Conservation (phyloP, 2,329 filamentous ascomycete species). For the Amesomyces nigricolor region DNA sequence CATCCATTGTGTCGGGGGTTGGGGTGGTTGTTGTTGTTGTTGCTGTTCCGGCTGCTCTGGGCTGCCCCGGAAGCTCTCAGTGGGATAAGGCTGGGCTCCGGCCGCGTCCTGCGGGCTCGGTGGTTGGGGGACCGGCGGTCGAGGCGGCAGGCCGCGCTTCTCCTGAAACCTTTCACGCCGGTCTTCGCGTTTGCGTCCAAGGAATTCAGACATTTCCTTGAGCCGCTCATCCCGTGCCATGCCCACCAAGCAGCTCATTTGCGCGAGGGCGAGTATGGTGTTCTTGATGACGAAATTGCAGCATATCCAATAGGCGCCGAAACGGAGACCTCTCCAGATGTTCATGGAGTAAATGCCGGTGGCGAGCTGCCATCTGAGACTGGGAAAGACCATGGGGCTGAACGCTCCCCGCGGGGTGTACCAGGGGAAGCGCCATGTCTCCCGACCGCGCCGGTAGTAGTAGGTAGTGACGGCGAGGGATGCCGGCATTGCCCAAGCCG, state of each 20-base stretch:
- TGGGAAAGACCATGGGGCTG: conserved; percentile 21
- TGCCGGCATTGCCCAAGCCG: conserved; percentile 10
- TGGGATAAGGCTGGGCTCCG: not conserved
- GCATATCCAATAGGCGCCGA: conserved; percentile 9
- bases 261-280: conserved; percentile 7
- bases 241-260: conserved; percentile 4
- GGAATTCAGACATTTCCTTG: not conserved
- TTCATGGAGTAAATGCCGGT: conserved; percentile 9
- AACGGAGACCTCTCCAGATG: conserved; percentile 19
- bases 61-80: not conserved
- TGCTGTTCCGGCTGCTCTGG: conserved; percentile 8
- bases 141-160: not conserved
- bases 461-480: conserved; percentile 3
- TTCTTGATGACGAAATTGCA: not conserved
- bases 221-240: conserved; percentile 12
- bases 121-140: not conserved
- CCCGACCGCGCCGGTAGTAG: conserved; percentile 12
- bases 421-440: conserved; percentile 23
- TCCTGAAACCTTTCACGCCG: not conserved
- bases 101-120: not conserved
- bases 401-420: conserved; percentile 19
- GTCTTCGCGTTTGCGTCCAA: not conserved
- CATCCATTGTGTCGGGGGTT: not conserved
- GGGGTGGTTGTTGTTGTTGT: conserved; percentile 4
- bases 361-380: not conserved